Conservation (phyloP, 2,329 filamentous ascomycete species). For the Scolecobasidium constrictum region DNA sequence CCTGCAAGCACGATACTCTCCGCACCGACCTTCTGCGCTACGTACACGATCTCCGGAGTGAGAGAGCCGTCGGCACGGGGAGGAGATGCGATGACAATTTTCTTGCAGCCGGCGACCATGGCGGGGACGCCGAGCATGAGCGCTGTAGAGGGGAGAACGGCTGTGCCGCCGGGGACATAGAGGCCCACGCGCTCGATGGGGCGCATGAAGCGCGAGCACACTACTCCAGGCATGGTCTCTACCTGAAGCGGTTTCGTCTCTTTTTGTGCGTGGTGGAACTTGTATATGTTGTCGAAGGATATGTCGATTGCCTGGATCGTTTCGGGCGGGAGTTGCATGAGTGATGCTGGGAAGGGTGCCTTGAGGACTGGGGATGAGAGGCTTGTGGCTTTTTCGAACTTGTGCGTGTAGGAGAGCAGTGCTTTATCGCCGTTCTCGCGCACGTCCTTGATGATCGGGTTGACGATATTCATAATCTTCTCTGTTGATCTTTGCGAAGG, state of each 20-base stretch:
- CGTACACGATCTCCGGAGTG: slow-evolving; percentile 94
- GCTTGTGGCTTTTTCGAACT: slow-evolving; percentile 92
- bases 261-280: slow-evolving; percentile 86
- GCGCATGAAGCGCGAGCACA: slow-evolving; percentile 84
- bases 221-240: slow-evolving; percentile 95
- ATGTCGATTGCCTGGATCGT: slow-evolving; percentile 87
- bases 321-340: slow-evolving; percentile 78
- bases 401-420: slow-evolving; percentile 87
- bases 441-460: slow-evolving; percentile 84
- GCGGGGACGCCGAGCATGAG: slow-evolving; percentile 97
- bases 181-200: slow-evolving; percentile 94
- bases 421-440: slow-evolving; percentile 76
- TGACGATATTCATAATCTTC: slow-evolving; percentile 80
- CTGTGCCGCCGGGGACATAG: slow-evolving; percentile 92
- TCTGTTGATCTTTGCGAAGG: slow-evolving; percentile 95
- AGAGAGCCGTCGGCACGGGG: slow-evolving; percentile 81
- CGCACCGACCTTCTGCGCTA: slow-evolving; percentile 91
- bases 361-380: slow-evolving; percentile 80
- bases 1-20: slow-evolving; percentile 93
- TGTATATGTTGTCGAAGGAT: slow-evolving; percentile 87
- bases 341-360: slow-evolving; percentile 72
- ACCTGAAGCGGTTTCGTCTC: slow-evolving; percentile 73
- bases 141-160: slow-evolving; percentile 91
- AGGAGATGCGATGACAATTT: slow-evolving; percentile 86
- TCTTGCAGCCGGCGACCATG: slow-evolving; percentile 93